Percentiles rank a stretch among this genome's conserved stretches.
These are phyloP conservation scores for Athelia psychrophila DNA, from an alignment of 1,284 basidiomycete genomes.

Conservation along the genomic window DNA sequence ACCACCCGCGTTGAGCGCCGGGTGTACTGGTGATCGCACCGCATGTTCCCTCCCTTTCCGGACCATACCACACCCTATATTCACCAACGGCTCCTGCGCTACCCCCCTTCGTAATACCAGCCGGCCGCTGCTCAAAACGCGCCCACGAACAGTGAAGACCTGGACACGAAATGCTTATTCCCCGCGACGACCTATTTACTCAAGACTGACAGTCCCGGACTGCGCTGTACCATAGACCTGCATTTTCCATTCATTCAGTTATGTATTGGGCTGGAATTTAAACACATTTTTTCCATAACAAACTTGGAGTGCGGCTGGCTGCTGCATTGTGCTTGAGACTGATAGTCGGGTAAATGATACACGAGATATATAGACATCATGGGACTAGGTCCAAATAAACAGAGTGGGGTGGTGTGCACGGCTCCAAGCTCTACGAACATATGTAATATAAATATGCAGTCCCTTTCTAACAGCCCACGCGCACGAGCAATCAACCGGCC, in stretches of 20 bases:
- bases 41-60: background rate
- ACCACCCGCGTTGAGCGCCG: constrained; percentile 60
- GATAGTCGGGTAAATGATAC: too few relatives aligned
- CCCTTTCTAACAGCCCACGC: background rate
- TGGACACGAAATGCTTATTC: background rate
- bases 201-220: background rate
- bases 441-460: background rate
- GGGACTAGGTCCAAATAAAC: too few relatives aligned
- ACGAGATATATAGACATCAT: too few relatives aligned
- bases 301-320: background rate
- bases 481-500: too few relatives aligned
- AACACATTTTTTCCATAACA: background rate
- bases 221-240: background rate
- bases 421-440: background rate
- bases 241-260: too few relatives aligned
- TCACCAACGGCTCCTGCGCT: too few relatives aligned
- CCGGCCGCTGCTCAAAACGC: too few relatives aligned
- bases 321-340: too few relatives aligned
- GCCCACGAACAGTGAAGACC: too few relatives aligned
- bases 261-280: background rate
- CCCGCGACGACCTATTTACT: background rate
- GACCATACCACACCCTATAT: background rate
- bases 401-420: background rate
- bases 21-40: constrained; percentile 58
- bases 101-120: too few relatives aligned